Percentiles rank a stretch among this genome's conserved stretches.
Conservation (phyloP, 371 early-diverging fungal genomes). For the Chytridium lagenaria region DNA sequence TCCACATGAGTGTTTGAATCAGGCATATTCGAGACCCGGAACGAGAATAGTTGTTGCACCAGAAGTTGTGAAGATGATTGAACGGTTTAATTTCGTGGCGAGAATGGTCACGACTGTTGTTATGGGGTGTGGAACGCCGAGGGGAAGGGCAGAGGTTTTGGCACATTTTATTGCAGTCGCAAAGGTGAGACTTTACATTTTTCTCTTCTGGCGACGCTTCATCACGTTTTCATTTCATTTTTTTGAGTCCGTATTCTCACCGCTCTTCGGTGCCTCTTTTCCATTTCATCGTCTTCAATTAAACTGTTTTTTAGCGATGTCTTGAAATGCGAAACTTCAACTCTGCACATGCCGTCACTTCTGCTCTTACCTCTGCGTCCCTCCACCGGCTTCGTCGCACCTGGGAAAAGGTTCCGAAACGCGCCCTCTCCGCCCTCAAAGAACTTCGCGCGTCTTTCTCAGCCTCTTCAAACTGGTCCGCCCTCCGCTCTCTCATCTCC, state of each 20-base stretch:
- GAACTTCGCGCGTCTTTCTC: constrained; percentile 8
- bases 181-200: constrained; percentile 16
- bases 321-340: constrained; percentile 19
- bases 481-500: constrained; percentile 2
- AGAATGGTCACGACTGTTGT: constrained; percentile 28
- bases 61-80: constrained; percentile 10
- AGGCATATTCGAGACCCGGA: background rate
- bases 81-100: constrained; percentile 34
- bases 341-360: constrained; percentile 24
- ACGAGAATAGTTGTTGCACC: constrained; percentile 8
- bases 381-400: constrained; percentile 25
- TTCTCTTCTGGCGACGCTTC: too few relatives aligned
- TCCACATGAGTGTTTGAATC: constrained; percentile 14
- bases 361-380: constrained; percentile 24
- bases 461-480: constrained; percentile 15
- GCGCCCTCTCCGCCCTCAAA: background rate
- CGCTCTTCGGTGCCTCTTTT: too few relatives aligned
- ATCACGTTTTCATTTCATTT: too few relatives aligned
- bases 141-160: constrained; percentile 23
- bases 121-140: constrained; percentile 18
- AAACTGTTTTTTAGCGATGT: constrained; percentile 1
- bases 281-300: background rate
- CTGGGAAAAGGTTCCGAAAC: constrained; percentile 24
- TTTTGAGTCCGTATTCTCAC: too few relatives aligned
- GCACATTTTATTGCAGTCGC: constrained; percentile 27